Base-by-base conservation (phyloP, 78 protist species). In the Dictyostelium brefeldianum region DNA sequence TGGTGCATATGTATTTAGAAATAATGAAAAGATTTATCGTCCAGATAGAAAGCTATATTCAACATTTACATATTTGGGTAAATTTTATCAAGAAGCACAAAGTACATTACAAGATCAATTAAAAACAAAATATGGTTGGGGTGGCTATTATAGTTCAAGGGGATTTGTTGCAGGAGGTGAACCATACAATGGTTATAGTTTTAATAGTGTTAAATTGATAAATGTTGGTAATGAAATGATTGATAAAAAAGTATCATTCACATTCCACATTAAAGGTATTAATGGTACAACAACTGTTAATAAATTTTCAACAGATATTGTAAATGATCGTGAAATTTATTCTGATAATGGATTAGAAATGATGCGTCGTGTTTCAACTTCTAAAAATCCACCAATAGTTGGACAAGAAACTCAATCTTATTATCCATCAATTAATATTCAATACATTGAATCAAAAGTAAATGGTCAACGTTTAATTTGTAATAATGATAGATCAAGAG, bases 401-500 rank as follows among this genome's bases (percentile, higher is more conserved):
- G 79, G 51, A 43, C 41, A 50, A 73, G 79, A 73, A 73, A 73
- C 51, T 56, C 57, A 51, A 51, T 14, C 25, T 15, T 80, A 62
- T 46, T 80, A 80, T 25, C 87, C 87, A 41, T 43, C 87, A 0
- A 36, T 62, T 12, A 12, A 56, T 7, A n/a, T 50, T 0, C 14
- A 51, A 14, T 27, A 31, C 2, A 80, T 80, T 64, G 31, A 22
- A 29, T 67, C 67, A 3, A 7, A 50, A 2, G 57, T 9, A 7
- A 80, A 7, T 14, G 54, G 53, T 11, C 12, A 36, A 25, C 18
- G 53, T n/a, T 80, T 80, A 1, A 62, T 80, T 64, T 83, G 81
- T 56, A 22, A 20, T 25, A 48, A 48, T 62, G 87, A 80, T 80
- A 57, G 87, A 62, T 36, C 87, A 27, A 80, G 75, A 80, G 87